A percentile compares a stretch with the other conserved stretches of the same genome.
phyloP scores from a whole-genome alignment of 352 stramenopile species.

The Phytophthora capsici region DNA sequence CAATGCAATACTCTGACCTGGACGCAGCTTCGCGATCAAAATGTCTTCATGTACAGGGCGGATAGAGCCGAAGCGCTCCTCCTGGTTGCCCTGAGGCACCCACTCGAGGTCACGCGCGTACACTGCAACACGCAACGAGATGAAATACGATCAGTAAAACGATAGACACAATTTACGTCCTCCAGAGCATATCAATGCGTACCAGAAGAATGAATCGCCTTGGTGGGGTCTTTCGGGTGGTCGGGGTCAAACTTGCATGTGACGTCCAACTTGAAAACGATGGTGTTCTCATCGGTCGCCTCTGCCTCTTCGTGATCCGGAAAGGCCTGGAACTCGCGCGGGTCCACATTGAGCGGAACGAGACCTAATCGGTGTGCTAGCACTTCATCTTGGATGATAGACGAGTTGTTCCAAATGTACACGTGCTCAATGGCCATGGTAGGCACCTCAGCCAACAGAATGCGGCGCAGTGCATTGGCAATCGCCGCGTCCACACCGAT shows the following conservation, averaged over 20 bases:
- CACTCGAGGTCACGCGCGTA: slow-evolving; percentile 96
- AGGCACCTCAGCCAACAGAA: slow-evolving; percentile 91
- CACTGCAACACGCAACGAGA: slow-evolving; percentile 51
- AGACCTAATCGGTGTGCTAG: slow-evolving; percentile 91
- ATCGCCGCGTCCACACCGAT: slow-evolving; percentile 92
- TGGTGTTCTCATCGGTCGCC: slow-evolving; percentile 95
- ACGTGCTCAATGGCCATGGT: slow-evolving; percentile 95
- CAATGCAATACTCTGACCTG: slow-evolving; percentile 96
- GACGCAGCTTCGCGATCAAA: slow-evolving; percentile 95
- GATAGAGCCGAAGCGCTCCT: slow-evolving; percentile 87
- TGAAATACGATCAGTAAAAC: slow-evolving; percentile 4
- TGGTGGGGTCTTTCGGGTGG: slow-evolving; percentile 69
- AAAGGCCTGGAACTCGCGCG: slow-evolving; percentile 87
- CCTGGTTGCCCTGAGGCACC: slow-evolving; percentile 96
- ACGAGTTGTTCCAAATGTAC: slow-evolving; percentile 95
- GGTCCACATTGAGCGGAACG: slow-evolving; percentile 85
- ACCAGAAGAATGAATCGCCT: slow-evolving; percentile 72
- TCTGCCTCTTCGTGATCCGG: slow-evolving; percentile 90
- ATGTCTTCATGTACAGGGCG: slow-evolving; percentile 95
- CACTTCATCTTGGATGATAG: slow-evolving; percentile 94
- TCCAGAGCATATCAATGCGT: slow-evolving; percentile 15
- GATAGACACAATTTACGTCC: background rate
- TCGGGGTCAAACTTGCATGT: slow-evolving; percentile 83
- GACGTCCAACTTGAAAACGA: slow-evolving; percentile 96
- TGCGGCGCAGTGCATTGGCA: slow-evolving; percentile 92